phyloP scores from a whole-genome alignment of 305 asterid species.

The Solanum hybrid region DNA sequence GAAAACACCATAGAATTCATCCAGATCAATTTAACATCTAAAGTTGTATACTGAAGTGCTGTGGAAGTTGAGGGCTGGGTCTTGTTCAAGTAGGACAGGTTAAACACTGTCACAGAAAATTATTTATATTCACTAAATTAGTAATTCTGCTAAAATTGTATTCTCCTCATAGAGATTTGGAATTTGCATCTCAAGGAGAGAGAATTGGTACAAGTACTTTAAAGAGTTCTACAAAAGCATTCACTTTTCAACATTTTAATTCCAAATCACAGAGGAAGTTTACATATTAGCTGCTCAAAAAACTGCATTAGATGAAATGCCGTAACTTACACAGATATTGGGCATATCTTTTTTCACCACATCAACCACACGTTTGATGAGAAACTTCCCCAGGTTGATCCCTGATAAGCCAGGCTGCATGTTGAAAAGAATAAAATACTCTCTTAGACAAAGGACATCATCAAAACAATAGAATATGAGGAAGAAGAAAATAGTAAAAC shows the following conservation, averaged over 20 bases:
- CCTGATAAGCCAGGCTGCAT: slow-evolving; percentile 93
- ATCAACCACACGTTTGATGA: slow-evolving; percentile 87
- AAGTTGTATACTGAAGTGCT: background rate
- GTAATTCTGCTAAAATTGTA: background rate
- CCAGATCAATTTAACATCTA: background rate
- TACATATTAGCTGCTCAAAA: background rate
- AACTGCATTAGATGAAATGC: background rate
- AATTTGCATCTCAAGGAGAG: background rate
- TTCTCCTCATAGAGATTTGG: background rate
- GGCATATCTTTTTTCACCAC: slow-evolving; percentile 89
- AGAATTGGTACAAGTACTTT: background rate
- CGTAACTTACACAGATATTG: slow-evolving; percentile 52
- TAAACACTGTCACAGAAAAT: background rate
- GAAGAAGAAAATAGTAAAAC: background rate
- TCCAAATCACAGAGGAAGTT: background rate
- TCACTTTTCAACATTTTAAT: background rate
- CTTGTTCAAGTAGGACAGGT: background rate
- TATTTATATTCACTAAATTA: background rate
- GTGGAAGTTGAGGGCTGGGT: background rate
- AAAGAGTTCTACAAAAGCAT: background rate
- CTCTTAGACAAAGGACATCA: background rate
- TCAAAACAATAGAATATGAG: background rate
- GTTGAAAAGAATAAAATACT: slow-evolving; percentile 6
- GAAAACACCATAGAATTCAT: background rate
- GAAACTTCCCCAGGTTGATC: slow-evolving; percentile 86